Evolutionary conservation across 768 basidiomycete species (phyloP).

Genomic region (Hemileccinum rubropunctum): DNA sequence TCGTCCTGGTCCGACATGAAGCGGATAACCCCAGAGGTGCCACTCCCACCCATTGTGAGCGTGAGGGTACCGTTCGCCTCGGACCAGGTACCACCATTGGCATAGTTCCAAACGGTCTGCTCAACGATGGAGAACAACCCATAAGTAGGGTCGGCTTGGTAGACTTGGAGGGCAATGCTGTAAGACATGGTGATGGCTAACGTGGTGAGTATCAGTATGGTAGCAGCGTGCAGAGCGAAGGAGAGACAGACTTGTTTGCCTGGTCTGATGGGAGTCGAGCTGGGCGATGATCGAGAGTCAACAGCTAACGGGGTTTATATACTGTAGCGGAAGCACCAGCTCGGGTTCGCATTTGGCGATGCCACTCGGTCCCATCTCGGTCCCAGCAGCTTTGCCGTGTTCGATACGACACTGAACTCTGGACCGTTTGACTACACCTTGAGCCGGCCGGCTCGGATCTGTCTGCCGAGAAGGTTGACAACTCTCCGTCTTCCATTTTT

Average conservation of each 20-base stretch:
- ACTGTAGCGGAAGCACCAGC: neutral
- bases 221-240: neutral
- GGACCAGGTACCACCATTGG: slow-evolving; percentile 29
- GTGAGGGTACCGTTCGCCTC: slow-evolving; percentile 15
- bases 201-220: neutral
- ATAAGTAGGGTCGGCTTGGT: slow-evolving; percentile 3
- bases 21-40: slow-evolving; percentile 38
- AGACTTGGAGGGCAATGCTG: neutral
- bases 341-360: neutral
- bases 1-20: slow-evolving; percentile 29
- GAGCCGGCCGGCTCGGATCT: too few species aligned
- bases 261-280: neutral
- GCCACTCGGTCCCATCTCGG: too few species aligned
- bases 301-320: neutral
- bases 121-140: slow-evolving; percentile 4
- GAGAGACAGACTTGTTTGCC: slow-evolving; percentile 1
- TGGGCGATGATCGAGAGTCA: neutral
- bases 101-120: slow-evolving; percentile 6
- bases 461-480: too few species aligned
- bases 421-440: too few species aligned
- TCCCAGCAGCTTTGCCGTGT: too few species aligned
- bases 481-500: too few species aligned
- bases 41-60: slow-evolving; percentile 38
- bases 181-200: slow-evolving; percentile 8
- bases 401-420: too few species aligned